phyloP scores from a whole-genome alignment of 495 filamentous ascomycete genomes.

The Darksidea phi region DNA sequence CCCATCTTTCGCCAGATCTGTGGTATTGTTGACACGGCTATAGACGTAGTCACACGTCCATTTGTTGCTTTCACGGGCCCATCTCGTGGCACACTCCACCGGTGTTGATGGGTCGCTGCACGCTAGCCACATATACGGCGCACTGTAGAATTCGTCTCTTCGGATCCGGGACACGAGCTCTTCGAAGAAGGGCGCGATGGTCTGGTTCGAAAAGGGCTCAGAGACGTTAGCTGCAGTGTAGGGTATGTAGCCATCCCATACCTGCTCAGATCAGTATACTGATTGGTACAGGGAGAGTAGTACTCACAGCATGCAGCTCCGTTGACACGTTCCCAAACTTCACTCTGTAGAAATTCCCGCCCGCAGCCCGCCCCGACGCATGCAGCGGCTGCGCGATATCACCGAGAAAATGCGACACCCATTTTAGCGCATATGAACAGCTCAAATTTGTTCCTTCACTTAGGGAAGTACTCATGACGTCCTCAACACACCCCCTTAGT shows the following conservation, averaged over 20 bases:
- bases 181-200: slow-evolving; percentile 37
- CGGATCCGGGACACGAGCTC: slow-evolving; percentile 30
- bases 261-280: slow-evolving; percentile 26
- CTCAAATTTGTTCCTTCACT: slow-evolving; percentile 33
- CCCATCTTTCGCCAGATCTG: slow-evolving; percentile 36
- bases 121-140: slow-evolving; percentile 30
- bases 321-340: slow-evolving; percentile 30
- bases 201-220: slow-evolving; percentile 34
- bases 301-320: slow-evolving; percentile 30
- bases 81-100: slow-evolving; percentile 34
- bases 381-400: slow-evolving; percentile 42
- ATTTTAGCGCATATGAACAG: slow-evolving; percentile 37
- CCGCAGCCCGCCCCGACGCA: slow-evolving; percentile 34
- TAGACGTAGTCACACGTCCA: slow-evolving; percentile 43
- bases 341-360: slow-evolving; percentile 37
- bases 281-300: not conserved
- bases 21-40: slow-evolving; percentile 32
- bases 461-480: slow-evolving; percentile 28
- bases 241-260: slow-evolving; percentile 41
- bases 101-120: slow-evolving; percentile 37
- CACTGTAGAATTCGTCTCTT: slow-evolving; percentile 36
- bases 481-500: slow-evolving; percentile 34
- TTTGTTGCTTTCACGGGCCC: slow-evolving; percentile 36
- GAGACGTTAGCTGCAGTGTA: slow-evolving; percentile 36
- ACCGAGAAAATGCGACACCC: slow-evolving; percentile 30